A percentile compares a stretch with the other conserved stretches of the same genome.
phyloP scores from a whole-genome alignment of 2,329 filamentous ascomycete species.

The Penicillium brevicompactum region DNA sequence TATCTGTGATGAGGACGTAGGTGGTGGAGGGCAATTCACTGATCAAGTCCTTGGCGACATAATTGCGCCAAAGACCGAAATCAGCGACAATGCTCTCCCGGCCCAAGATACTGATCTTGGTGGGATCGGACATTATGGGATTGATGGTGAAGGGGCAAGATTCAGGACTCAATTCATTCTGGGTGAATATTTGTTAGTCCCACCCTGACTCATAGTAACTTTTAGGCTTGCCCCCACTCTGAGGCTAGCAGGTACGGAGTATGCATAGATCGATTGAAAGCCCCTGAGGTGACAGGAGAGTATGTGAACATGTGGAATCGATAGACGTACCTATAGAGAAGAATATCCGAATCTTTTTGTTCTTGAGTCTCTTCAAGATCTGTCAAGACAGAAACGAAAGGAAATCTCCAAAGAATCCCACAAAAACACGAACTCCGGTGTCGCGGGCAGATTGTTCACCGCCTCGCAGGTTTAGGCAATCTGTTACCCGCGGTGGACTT shows the following conservation, averaged over 20 bases:
- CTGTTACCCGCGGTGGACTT: background rate
- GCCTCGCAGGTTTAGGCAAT: background rate
- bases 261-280: background rate
- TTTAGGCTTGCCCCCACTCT: background rate
- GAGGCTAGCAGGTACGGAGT: background rate
- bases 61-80: slow-evolving; percentile 83
- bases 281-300: background rate
- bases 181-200: slow-evolving; percentile 16
- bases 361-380: background rate
- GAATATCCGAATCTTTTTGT: background rate
- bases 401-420: background rate
- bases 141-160: slow-evolving; percentile 11
- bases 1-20: slow-evolving; percentile 95
- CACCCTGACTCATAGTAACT: slow-evolving; percentile 5
- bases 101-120: slow-evolving; percentile 78
- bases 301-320: background rate
- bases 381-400: background rate
- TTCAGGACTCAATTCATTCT: slow-evolving; percentile 29
- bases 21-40: slow-evolving; percentile 78
- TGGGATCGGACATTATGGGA: slow-evolving; percentile 47
- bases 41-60: slow-evolving; percentile 79
- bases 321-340: background rate
- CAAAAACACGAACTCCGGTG: slow-evolving; percentile 11
- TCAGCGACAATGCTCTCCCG: slow-evolving; percentile 90
- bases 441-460: slow-evolving; percentile 8